Conservation (phyloP, 2,329 filamentous ascomycete species). For the Calonectria crousiana region DNA sequence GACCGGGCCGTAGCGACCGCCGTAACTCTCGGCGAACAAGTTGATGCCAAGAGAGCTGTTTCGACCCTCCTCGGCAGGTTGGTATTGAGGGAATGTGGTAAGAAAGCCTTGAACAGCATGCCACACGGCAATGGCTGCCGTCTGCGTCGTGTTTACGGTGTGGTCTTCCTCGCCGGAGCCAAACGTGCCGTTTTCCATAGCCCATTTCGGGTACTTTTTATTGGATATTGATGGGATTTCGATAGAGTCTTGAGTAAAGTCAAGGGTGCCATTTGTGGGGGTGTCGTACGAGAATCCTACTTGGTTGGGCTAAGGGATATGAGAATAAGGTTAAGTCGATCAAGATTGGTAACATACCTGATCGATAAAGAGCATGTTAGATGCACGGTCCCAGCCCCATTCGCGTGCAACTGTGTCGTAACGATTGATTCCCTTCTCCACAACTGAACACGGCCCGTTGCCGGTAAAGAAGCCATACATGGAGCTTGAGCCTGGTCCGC, state of each 20-base stretch:
- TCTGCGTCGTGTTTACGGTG: conserved; percentile 68
- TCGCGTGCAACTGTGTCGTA: conserved; percentile 69
- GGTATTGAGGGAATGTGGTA: conserved; percentile 68
- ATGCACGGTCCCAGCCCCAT: conserved; percentile 74
- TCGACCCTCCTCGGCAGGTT: conserved; percentile 54
- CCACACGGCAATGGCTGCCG: conserved; percentile 72
- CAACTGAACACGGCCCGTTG: conserved; percentile 65
- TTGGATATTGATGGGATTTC: conserved; percentile 42
- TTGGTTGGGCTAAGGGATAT: conserved; percentile 70
- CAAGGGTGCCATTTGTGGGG: conserved; percentile 70
- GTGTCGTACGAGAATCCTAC: conserved; percentile 77
- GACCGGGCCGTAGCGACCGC: conserved; percentile 76
- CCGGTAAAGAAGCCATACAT: conserved; percentile 74
- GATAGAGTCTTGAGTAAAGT: conserved; percentile 57
- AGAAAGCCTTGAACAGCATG: conserved; percentile 75
- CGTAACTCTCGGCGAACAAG: conserved; percentile 77
- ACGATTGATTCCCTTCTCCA: conserved; percentile 59
- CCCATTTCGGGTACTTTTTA: conserved; percentile 43
- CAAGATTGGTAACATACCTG: conserved; percentile 53
- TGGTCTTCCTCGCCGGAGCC: conserved; percentile 61
- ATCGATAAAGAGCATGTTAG: conserved; percentile 69
- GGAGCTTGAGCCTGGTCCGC: conserved; percentile 74
- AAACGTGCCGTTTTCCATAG: conserved; percentile 74
- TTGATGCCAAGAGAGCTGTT: conserved; percentile 68
- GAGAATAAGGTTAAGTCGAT: background rate